A percentile compares a stretch with the other conserved stretches of the same genome.
These are phyloP conservation scores for Kwoniella bestiolae DNA, from an alignment of 768 basidiomycete genomes.

Conservation along the genomic window DNA sequence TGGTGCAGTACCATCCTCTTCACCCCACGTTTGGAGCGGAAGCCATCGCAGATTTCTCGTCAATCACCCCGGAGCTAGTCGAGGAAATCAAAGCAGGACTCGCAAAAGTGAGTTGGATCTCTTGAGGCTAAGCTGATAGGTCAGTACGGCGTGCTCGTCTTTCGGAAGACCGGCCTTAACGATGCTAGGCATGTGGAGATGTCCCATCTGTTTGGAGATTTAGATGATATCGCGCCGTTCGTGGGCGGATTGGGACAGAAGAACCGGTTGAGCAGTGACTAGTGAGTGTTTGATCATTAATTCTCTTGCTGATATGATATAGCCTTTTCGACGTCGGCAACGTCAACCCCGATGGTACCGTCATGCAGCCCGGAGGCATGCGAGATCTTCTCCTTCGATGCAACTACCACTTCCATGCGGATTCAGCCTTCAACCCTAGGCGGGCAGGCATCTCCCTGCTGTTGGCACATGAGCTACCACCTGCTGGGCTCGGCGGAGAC, in stretches of 20 bases:
- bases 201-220: constrained; percentile 30
- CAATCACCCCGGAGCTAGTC: constrained; percentile 29
- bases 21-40: constrained; percentile 32
- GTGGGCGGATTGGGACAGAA: constrained; percentile 28
- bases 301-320: not conserved
- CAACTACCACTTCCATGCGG: constrained; percentile 32
- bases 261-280: constrained; percentile 27
- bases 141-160: constrained; percentile 29
- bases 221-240: constrained; percentile 30
- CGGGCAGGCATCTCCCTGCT: constrained; percentile 34
- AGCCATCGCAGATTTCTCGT: constrained; percentile 18
- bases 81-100: constrained; percentile 43
- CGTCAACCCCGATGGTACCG: constrained; percentile 28
- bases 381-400: constrained; percentile 26
- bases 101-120: constrained; percentile 20
- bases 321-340: constrained; percentile 36
- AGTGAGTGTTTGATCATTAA: constrained; percentile 11
- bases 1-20: constrained; percentile 8
- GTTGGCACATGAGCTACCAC: constrained; percentile 38
- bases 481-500: constrained; percentile 31
- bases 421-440: constrained; percentile 32
- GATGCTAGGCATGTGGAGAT: constrained; percentile 32
- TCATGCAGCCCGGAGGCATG: constrained; percentile 21
- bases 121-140: not conserved
- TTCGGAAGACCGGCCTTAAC: constrained; percentile 27